Evolutionary conservation across 2,329 filamentous ascomycete genomes (phyloP), one percentile per base, ranked within the genome.

Genomic region (Cryphonectria parasitica): DNA sequence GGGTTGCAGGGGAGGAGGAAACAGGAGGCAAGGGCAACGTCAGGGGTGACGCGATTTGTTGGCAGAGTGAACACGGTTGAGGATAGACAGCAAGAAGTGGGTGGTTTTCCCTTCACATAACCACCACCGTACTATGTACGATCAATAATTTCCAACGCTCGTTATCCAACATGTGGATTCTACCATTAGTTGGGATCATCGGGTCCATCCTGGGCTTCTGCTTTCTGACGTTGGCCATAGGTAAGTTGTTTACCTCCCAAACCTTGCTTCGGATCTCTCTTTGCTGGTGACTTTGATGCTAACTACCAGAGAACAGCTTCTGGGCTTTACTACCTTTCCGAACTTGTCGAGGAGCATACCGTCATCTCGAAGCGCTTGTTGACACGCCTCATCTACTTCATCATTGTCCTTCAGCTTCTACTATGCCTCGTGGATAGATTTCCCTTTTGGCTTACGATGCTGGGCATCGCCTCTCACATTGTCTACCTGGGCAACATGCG

Each of bases 241-340:
- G 92, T 93, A 87, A 63, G 82, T 78, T 67, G 61, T 34, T 56
- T 64, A 58, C 36, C n/a, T 36, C 56, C 36, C 19, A 22, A 22
- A n/a, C 17, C 31, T 31, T 28, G 10, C 64, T 56, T 36, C n/a
- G 22, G 11, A 17, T 13, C 0, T 25, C 56, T 43, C 64, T 45
- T 28, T 19, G 43, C 34, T 41, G 64, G 58, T 69, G 66, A 45
- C 62, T 6, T n/a, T 56, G 52, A 36, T 31, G 41, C 68, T 70
- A 43, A 70, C n/a, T 43, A 66, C 61, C n/a, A 49, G 8, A 43
- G 62, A 64, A 64, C 77, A 93, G 96, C 96, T 54, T 98, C 94
- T n/a, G 96, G 96, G 52, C 90, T 99, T 36, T 99, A 99, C 84
- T 99, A 99, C 81, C 91, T 99, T 68, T 98, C 95, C 34, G 96